Evolutionary conservation across 2,329 filamentous ascomycete species (phyloP), one percentile per base, ranked within the genome.

Genomic region (Alternaria brassicae): DNA sequence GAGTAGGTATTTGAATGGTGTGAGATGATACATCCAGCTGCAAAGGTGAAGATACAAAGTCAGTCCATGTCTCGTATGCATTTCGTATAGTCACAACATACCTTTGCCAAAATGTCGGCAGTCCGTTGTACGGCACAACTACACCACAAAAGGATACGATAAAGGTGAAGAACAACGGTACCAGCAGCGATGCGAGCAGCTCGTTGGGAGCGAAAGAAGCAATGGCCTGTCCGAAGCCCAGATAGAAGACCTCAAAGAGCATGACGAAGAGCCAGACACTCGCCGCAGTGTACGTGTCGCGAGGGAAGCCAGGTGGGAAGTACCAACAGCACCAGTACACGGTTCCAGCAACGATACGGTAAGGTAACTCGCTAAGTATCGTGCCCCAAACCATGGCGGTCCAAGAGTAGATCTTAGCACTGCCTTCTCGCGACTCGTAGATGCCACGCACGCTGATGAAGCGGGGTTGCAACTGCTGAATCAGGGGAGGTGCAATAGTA

Each of bases 361-460:
- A 92, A 0, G 91, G 91, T 0, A 93, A 81, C 74, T 93, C 91
- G 15, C 85, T 88, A 1, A 91, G 66, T 5, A 92, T 84, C 1
- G 85, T 84, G 0, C 85, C 88, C 2, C 86, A 88, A 0, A 86
- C 84, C 77, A 90, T 91, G 0, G 90, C 89, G 13, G 85, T 77
- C 90, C 91, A 93, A 2, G 86, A 88, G 77, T 94, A 95, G 25
- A 92, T 92, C 74, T 92, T 92, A 15, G 89, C 86, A n/a, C 86
- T 91, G 48, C 88, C 85, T 74, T 95, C 91, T 5, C 91, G 85
- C 2, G 84, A 86, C 72, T 89, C 80, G 78, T 91, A 95, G 25
- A 94, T 82, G 30, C 85, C 82, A 4, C 90, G 84, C 42, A 87
- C 85, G 58, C 85, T 81, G 51, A 92, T 79, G 72, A 90, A 93